Evolutionary conservation across 2,329 filamentous ascomycete genomes (phyloP), one percentile per base, ranked within the genome.

Genomic region (Graphium sp.): DNA sequence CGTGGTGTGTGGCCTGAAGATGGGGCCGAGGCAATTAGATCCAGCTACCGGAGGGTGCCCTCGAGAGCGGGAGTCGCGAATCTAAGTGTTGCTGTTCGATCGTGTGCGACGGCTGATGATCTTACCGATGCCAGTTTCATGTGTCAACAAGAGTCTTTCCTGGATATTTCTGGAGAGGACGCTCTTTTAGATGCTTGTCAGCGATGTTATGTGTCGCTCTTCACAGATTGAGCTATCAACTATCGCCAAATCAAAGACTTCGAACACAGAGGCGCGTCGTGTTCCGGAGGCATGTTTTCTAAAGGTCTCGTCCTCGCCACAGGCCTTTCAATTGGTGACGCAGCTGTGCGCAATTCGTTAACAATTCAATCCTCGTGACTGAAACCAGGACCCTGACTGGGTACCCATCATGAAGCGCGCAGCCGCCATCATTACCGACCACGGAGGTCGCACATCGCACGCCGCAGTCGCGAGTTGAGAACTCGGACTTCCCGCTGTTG

Each of bases 381-480:
- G 35, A 36, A n/a, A 32, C 42, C 8, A 53, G 2, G 49, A 53
- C 22, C 49, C 48, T 6, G 50, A 52, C 32, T 52, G 50, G 49
- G 45, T 50, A 16, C 49, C 50, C 6, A 38, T 53, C 7, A 53
- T 53, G 50, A 51, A 49, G 37, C 41, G 41, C 3, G 48, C 49
- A 1, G 41, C 40, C 2, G 50, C 47, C 14, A 50, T 53, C 21
- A 37, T 53, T 35, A 49, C 49, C 1, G 48, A 53, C 46, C 30
- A 51, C 35, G 31, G 58, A 33, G 41, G 56, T 2, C 37, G 44
- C 6, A 52, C 50, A 5, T 54, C 49, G 4, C 50, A 54, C 32
- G 50, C 50, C 10, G 50, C 50, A n/a, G 53, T 54, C 22, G 48
- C 53, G 27, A 55, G 51, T 36, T 49, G 50, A 4, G 49, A 54